These are phyloP conservation scores for Leccinum insolens DNA, from an alignment of 1,284 basidiomycete species.

Conservation along the genomic window DNA sequence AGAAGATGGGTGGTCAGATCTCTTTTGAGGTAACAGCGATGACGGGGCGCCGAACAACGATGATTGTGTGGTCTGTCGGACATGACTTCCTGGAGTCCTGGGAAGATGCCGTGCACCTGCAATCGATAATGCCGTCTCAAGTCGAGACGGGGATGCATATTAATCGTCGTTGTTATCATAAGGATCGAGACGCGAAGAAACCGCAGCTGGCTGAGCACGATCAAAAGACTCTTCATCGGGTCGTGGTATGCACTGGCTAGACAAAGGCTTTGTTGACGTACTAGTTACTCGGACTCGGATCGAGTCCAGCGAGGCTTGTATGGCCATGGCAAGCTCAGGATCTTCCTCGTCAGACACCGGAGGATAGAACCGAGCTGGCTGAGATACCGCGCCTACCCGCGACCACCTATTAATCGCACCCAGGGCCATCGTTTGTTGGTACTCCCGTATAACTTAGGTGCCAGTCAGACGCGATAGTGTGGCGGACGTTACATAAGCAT, in stretches of 20 bases:
- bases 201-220: slow-evolving; percentile 10
- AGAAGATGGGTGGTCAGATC: slow-evolving; percentile 1
- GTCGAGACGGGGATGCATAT: slow-evolving; percentile 52
- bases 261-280: too few species aligned
- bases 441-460: slow-evolving; percentile 42
- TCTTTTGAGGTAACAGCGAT: slow-evolving; percentile 28
- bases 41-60: slow-evolving; percentile 42
- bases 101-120: slow-evolving; percentile 53
- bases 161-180: slow-evolving; percentile 38
- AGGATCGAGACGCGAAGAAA: slow-evolving; percentile 3
- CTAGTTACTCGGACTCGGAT: too few species aligned
- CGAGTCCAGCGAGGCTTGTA: slow-evolving; percentile 58
- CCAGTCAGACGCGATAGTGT: too few species aligned
- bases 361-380: slow-evolving; percentile 25
- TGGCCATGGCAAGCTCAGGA: slow-evolving; percentile 54
- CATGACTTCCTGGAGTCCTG: slow-evolving; percentile 20
- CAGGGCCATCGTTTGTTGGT: slow-evolving; percentile 68
- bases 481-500: too few species aligned
- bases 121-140: slow-evolving; percentile 67
- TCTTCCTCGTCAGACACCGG: slow-evolving; percentile 54
- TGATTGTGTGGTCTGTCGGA: slow-evolving; percentile 12
- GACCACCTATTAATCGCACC: slow-evolving; percentile 63
- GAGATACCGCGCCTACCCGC: slow-evolving; percentile 36
- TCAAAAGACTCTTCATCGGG: slow-evolving; percentile 1
- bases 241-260: slow-evolving; percentile 1